phyloP scores from a whole-genome alignment of 208 protist species.

The Lotmaria passim region DNA sequence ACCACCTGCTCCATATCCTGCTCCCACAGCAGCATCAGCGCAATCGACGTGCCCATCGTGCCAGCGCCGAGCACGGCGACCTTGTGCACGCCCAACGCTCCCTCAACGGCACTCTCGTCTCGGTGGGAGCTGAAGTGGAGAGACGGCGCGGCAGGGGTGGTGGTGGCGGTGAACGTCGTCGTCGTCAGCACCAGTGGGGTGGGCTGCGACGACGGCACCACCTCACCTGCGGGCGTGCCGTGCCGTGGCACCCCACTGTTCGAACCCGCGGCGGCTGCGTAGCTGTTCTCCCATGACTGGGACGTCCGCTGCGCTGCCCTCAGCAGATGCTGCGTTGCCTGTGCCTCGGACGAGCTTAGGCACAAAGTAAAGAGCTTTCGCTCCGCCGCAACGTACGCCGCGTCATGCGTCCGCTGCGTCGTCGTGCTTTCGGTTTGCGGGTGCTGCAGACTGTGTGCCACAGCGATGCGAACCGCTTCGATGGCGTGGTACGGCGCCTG shows the following conservation, averaged over 20 bases:
- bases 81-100: slow-evolving; percentile 26
- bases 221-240: too few species aligned
- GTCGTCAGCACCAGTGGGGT: neutral
- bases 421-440: too few species aligned
- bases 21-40: slow-evolving; percentile 62
- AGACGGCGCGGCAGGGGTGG: neutral
- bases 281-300: slow-evolving; percentile 20
- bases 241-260: too few species aligned
- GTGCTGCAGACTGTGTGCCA: slow-evolving; percentile 10
- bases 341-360: slow-evolving; percentile 40
- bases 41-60: slow-evolving; percentile 80
- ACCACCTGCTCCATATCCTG: slow-evolving; percentile 57
- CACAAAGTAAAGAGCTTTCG: slow-evolving; percentile 49
- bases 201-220: neutral
- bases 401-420: neutral
- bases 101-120: neutral
- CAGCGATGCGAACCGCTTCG: slow-evolving; percentile 48
- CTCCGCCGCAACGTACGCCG: slow-evolving; percentile 46
- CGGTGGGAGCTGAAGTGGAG: neutral
- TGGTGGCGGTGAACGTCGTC: neutral
- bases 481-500: slow-evolving; percentile 50
- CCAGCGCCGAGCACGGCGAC: slow-evolving; percentile 86
- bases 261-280: slow-evolving; percentile 4
- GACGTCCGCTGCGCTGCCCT: slow-evolving; percentile 49
- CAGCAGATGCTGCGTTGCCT: slow-evolving; percentile 81